Conservation (phyloP, 1,284 basidiomycete genomes). For the Puccinia horiana region DNA sequence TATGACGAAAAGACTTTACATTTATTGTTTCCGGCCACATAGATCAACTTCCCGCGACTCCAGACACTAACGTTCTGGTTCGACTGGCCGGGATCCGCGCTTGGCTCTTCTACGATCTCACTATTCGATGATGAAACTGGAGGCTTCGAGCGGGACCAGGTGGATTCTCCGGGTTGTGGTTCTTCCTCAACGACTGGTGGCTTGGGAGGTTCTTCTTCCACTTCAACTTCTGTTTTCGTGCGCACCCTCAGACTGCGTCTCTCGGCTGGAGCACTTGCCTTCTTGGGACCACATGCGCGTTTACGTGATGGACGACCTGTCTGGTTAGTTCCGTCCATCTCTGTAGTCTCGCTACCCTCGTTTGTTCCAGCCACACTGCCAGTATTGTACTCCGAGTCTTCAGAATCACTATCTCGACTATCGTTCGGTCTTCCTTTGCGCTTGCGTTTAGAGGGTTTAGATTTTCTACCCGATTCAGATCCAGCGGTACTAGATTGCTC, state of each 20-base stretch:
- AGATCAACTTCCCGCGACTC: constrained; percentile 48
- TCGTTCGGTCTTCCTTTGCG: not conserved
- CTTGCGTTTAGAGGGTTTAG: constrained; percentile 24
- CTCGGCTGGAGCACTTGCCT: constrained; percentile 24
- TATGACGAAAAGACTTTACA: constrained; percentile 20
- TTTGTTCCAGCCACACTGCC: constrained; percentile 20
- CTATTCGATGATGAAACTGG: constrained; percentile 15
- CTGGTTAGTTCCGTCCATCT: not conserved
- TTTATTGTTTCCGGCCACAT: constrained; percentile 46
- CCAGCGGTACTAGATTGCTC: not conserved
- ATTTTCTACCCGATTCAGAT: constrained; percentile 1
- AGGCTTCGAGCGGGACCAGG: constrained; percentile 45
- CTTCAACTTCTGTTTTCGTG: constrained; percentile 26
- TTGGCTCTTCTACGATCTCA: constrained; percentile 17
- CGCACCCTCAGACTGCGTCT: constrained; percentile 36
- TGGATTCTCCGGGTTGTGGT: constrained; percentile 22
- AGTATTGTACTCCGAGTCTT: constrained; percentile 29
- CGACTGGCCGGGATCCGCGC: not conserved
- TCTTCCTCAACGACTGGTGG: constrained; percentile 25
- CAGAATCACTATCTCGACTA: constrained; percentile 36
- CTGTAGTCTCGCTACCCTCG: not conserved
- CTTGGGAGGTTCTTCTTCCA: constrained; percentile 33
- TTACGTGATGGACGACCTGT: constrained; percentile 3
- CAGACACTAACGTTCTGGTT: constrained; percentile 42
- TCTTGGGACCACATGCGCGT: constrained; percentile 1